Percentiles rank a stretch among this genome's conserved stretches.
These are phyloP conservation scores for Maudiozyma pseudohumilis DNA, from an alignment of 805 yeast species.

Conservation along the genomic window DNA sequence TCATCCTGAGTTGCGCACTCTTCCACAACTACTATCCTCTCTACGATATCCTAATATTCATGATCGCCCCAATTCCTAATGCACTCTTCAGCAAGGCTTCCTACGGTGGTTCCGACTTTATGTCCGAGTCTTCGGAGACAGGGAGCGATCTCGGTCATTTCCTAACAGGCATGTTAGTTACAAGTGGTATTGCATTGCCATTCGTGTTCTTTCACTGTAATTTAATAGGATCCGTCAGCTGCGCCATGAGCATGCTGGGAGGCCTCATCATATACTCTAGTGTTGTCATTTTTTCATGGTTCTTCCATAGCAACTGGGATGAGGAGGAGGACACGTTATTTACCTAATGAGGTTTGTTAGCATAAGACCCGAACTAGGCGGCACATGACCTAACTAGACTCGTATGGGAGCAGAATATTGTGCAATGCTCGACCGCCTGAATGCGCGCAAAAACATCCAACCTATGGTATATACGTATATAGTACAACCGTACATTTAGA, in stretches of 20 bases:
- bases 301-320: conserved; percentile 40
- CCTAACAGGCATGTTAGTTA: conserved; percentile 63
- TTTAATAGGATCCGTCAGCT: conserved; percentile 60
- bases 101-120: conserved; percentile 45
- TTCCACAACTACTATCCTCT: conserved; percentile 90
- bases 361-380: too few species aligned
- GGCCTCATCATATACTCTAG: conserved; percentile 79
- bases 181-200: conserved; percentile 71
- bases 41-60: conserved; percentile 55
- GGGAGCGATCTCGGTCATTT: conserved; percentile 76
- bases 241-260: conserved; percentile 68
- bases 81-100: conserved; percentile 42
- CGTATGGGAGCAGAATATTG: too few species aligned
- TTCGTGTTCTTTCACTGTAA: conserved; percentile 65
- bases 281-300: conserved; percentile 70
- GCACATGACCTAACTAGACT: too few species aligned
- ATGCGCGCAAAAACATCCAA: too few species aligned
- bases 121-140: conserved; percentile 41
- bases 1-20: conserved; percentile 79
- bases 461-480: too few species aligned
- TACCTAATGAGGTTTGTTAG: too few species aligned
- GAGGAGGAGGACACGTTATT: conserved; percentile 36
- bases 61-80: conserved; percentile 65
- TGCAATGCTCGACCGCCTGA: too few species aligned
- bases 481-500: too few species aligned